These are phyloP conservation scores for Saccharomycopsis sp. DNA, from an alignment of 805 yeast genomes.

Conservation along the genomic window DNA sequence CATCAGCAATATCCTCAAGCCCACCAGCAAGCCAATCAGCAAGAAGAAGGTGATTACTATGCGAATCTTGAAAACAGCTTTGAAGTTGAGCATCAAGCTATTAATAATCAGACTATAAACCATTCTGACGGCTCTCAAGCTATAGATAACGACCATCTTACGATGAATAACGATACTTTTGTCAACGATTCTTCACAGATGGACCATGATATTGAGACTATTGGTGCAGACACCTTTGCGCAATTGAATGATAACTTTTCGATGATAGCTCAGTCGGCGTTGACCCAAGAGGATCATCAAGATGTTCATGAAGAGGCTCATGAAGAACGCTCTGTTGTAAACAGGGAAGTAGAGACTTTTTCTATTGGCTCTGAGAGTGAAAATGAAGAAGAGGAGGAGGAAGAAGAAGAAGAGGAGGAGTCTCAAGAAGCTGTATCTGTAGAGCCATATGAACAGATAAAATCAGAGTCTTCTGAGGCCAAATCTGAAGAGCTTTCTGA, in stretches of 20 bases:
- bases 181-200: background rate
- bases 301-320: background rate
- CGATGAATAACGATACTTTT: background rate
- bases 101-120: no score
- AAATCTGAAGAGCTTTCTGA: background rate
- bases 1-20: no score
- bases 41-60: background rate
- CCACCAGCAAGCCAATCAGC: no score
- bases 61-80: background rate
- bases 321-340: background rate
- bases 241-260: background rate
- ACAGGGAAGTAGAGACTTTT: background rate
- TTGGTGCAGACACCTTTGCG: background rate
- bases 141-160: no score
- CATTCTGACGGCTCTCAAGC: no score
- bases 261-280: background rate
- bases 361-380: background rate
- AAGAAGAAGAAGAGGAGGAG: slow-evolving; percentile 4
- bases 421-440: background rate
- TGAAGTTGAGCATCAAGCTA: background rate
- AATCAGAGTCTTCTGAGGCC: no score
- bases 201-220: background rate
- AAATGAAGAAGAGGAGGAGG: slow-evolving; percentile 3
- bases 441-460: no score
- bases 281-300: background rate